Conservation (phyloP, 768 basidiomycete genomes). For the Paxillus ammoniavirescens region DNA sequence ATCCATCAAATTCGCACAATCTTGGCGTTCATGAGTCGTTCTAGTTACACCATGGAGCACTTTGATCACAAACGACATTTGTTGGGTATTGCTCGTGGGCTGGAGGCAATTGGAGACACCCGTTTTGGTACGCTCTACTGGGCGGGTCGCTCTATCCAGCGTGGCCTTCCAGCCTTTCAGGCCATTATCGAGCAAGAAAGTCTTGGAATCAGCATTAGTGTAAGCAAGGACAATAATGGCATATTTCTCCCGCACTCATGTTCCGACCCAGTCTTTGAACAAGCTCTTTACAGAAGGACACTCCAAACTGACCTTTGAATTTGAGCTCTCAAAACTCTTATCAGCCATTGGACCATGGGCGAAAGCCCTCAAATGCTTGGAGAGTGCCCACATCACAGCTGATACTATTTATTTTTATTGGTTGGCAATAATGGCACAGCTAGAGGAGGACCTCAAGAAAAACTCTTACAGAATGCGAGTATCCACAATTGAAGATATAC, state of each 20-base stretch:
- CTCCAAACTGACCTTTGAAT: not conserved
- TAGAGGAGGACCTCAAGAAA: slow-evolving; percentile 10
- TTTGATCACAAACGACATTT: not conserved
- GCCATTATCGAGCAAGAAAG: slow-evolving; percentile 2
- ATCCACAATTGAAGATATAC: slow-evolving; percentile 7
- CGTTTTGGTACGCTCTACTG: slow-evolving; percentile 22
- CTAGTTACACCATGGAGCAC: not conserved
- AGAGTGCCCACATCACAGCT: slow-evolving; percentile 17
- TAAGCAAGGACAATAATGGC: not conserved
- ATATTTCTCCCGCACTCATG: too few species aligned
- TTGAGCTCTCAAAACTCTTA: slow-evolving; percentile 4
- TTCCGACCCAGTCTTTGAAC: not conserved
- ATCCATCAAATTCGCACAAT: not conserved
- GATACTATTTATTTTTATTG: slow-evolving; percentile 26
- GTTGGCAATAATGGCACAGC: slow-evolving; percentile 16
- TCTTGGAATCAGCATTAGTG: not conserved
- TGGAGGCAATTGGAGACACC: slow-evolving; percentile 23
- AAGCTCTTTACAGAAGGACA: not conserved
- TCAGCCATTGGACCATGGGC: slow-evolving; percentile 14
- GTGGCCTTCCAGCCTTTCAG: slow-evolving; percentile 14
- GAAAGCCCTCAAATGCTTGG: slow-evolving; percentile 24
- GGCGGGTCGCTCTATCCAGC: slow-evolving; percentile 8
- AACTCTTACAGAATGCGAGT: not conserved
- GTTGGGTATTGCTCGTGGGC: slow-evolving; percentile 1
- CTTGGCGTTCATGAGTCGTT: not conserved